phyloP scores from a whole-genome alignment of 176 grass and related monocot genomes.

The Guadua angustifolia region DNA sequence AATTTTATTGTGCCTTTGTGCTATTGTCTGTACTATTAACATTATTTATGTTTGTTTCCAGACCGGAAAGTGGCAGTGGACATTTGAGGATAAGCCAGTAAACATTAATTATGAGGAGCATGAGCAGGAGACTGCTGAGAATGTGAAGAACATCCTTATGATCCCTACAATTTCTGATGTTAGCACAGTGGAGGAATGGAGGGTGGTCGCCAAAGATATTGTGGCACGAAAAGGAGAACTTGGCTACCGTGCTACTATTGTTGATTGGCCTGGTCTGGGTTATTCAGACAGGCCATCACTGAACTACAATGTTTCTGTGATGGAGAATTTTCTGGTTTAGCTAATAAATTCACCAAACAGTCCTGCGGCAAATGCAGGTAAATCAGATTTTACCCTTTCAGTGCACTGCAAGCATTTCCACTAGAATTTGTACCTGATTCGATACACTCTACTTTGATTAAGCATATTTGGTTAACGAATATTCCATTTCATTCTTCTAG shows the following conservation, averaged over 20 bases:
- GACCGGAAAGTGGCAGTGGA: slow-evolving; percentile 93
- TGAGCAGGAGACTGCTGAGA: slow-evolving; percentile 45
- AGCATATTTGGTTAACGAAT: neutral
- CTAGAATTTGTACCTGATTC: neutral
- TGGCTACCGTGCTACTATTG: slow-evolving; percentile 78
- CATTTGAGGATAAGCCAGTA: slow-evolving; percentile 63
- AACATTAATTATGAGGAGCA: slow-evolving; percentile 85
- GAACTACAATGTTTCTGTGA: slow-evolving; percentile 87
- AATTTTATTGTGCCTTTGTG: slow-evolving; percentile 26
- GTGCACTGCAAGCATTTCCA: neutral
- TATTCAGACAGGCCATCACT: slow-evolving; percentile 93
- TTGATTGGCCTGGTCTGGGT: slow-evolving; percentile 95
- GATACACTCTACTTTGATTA: slow-evolving; percentile 6
- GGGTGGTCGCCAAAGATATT: slow-evolving; percentile 75
- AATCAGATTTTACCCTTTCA: slow-evolving; percentile 29
- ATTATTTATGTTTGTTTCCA: slow-evolving; percentile 43
- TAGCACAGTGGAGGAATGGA: slow-evolving; percentile 94
- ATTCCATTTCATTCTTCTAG: slow-evolving; percentile 20
- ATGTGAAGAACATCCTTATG: slow-evolving; percentile 87
- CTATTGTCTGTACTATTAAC: slow-evolving; percentile 36
- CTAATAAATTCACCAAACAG: slow-evolving; percentile 75
- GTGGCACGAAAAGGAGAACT: slow-evolving; percentile 67
- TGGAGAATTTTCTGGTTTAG: slow-evolving; percentile 87
- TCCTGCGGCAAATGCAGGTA: slow-evolving; percentile 80
- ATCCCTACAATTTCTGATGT: slow-evolving; percentile 96